A percentile compares a stretch with the other conserved stretches of the same genome.
Conservation (phyloP, 345 rosid genomes). For the Eucalyptus microcorys region DNA sequence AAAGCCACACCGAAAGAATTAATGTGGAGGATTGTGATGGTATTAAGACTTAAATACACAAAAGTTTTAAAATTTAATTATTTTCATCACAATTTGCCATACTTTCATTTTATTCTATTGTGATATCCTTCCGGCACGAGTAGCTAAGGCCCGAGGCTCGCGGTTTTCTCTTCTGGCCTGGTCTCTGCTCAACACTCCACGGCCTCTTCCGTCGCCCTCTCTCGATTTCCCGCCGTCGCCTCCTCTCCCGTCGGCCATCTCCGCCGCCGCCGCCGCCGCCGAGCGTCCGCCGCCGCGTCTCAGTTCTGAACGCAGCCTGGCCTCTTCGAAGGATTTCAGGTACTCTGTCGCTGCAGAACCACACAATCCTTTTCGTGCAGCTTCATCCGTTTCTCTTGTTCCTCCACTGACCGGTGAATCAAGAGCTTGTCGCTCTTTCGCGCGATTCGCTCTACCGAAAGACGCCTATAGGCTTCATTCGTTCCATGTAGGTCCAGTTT, state of each 20-base stretch:
- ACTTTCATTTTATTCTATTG: neutral
- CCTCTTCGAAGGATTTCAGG: neutral
- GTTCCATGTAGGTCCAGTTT: neutral
- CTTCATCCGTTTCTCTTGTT: neutral
- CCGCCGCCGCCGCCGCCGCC: neutral
- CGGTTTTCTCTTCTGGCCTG: neutral
- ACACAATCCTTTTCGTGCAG: neutral
- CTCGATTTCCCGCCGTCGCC: neutral
- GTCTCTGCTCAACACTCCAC: neutral
- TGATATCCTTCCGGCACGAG: neutral
- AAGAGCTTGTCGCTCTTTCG: neutral
- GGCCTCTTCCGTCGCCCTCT: neutral
- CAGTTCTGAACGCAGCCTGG: neutral
- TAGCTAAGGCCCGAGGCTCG: neutral
- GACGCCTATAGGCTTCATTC: neutral
- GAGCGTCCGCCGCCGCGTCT: neutral
- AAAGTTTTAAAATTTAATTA: neutral
- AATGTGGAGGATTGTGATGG: neutral
- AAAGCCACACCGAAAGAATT: neutral
- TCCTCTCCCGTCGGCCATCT: neutral
- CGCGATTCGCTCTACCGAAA: neutral
- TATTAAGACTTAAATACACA: neutral
- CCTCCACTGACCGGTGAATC: neutral
- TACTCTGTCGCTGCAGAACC: neutral
- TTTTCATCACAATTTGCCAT: neutral